phyloP scores from a whole-genome alignment of 1,284 basidiomycete species.

The Marasmius fiardii region DNA sequence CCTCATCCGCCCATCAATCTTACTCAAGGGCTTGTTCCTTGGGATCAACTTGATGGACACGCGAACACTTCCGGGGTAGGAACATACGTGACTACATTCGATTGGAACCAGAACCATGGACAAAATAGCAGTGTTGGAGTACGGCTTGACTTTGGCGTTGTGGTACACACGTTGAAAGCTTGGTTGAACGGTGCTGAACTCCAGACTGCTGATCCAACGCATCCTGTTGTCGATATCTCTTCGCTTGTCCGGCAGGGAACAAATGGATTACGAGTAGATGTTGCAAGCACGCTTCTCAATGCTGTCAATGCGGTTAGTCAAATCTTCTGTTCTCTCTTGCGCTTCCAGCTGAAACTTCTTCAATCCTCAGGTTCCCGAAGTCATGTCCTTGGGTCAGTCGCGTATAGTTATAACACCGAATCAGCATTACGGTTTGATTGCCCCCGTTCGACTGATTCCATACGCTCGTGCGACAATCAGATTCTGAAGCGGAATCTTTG shows the following conservation, averaged over 20 bases:
- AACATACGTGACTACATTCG: slow-evolving; percentile 15
- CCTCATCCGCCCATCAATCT: slow-evolving; percentile 14
- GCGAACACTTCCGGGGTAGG: slow-evolving; percentile 14
- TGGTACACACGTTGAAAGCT: slow-evolving; percentile 18
- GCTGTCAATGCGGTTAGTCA: slow-evolving; percentile 16
- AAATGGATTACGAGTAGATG: slow-evolving; percentile 15
- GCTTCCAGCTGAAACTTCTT: neutral
- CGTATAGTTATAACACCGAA: slow-evolving; percentile 9
- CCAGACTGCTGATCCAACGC: slow-evolving; percentile 15
- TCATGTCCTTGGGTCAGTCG: slow-evolving; percentile 12
- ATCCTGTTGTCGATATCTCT: slow-evolving; percentile 16
- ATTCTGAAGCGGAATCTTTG: neutral
- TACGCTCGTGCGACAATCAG: slow-evolving; percentile 10
- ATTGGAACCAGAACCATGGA: slow-evolving; percentile 13
- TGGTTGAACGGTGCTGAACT: slow-evolving; percentile 16
- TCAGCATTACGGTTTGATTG: slow-evolving; percentile 15
- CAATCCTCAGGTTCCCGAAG: slow-evolving; percentile 7
- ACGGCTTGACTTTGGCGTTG: slow-evolving; percentile 15
- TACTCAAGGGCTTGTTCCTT: slow-evolving; percentile 16
- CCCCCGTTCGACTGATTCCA: slow-evolving; percentile 13
- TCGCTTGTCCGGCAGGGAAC: slow-evolving; percentile 11
- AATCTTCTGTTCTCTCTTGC: neutral
- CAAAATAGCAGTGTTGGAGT: slow-evolving; percentile 12
- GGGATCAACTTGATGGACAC: slow-evolving; percentile 12
- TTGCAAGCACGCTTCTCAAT: slow-evolving; percentile 16